Evolutionary conservation across 371 early-diverging fungal genomes (phyloP).

Genomic region (Haplosporangium sp.): DNA sequence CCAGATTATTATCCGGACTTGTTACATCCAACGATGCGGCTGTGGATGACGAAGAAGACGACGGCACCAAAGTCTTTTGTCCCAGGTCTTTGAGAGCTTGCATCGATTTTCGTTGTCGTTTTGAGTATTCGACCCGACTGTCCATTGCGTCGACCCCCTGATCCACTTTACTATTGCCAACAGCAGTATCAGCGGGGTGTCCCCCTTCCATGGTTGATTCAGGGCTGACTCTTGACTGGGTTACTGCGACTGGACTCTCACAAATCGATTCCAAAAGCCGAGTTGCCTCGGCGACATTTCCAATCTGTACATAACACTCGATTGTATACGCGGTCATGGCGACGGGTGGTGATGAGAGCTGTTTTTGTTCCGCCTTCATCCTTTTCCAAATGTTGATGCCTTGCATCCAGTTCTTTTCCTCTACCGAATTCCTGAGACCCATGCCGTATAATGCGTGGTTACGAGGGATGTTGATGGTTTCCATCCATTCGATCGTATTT

Average conservation of each 20-base stretch:
- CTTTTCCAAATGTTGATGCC: conserved; percentile 27
- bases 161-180: neutral
- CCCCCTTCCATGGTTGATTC: neutral
- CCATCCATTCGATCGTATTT: conserved; percentile 28
- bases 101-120: conserved; percentile 12
- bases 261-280: conserved; percentile 10
- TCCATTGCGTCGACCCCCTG: neutral
- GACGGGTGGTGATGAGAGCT: neutral
- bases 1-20: neutral
- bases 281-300: conserved; percentile 7
- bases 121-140: conserved; percentile 7
- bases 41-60: too few relatives aligned
- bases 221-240: neutral
- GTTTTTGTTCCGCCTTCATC: conserved; percentile 1
- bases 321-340: conserved; percentile 4
- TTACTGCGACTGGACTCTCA: conserved; percentile 3
- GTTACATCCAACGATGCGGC: neutral
- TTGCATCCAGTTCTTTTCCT: conserved; percentile 22
- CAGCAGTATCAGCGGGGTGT: neutral
- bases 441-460: conserved; percentile 16
- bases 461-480: neutral
- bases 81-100: conserved; percentile 1
- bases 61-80: neutral
- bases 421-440: conserved; percentile 23
- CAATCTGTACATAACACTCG: conserved; percentile 20